Evolutionary conservation across 2,329 filamentous ascomycete species (phyloP), one percentile per base, ranked within the genome.

Genomic region (Didymella sp.): DNA sequence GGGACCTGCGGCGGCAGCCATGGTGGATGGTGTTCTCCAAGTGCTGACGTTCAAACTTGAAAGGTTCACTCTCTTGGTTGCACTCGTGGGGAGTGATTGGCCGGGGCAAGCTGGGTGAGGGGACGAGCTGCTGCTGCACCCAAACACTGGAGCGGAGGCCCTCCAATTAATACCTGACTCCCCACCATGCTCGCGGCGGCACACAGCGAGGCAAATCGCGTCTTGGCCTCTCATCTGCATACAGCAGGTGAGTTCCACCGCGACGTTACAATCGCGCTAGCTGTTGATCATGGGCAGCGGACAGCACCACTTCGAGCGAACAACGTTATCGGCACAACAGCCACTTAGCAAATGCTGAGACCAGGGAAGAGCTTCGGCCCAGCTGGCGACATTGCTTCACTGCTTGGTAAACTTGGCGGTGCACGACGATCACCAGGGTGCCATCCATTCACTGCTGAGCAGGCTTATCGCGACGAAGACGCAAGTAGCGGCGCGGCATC

Each of bases 381-480:
- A 66, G 58, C 56, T 52, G 53, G 48, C 64, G 56, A 63, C 61
- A 66, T 60, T 68, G 66, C 67, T 66, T 70, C 61, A 54, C 37
- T 42, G 61, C 70, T 72, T 70, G 69, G 69, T 69, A 59, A 17
- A 59, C 70, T 72, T 70, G 69, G 69, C 70, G 31, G 17, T 12
- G 40, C 33, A 53, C 33, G 45, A 57, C 47, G 67, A 68, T 68
- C 64, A 38, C 50, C 43, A 58, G 54, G 48, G 43, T 57, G 28
- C 13, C 43, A 42, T 30, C 54, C 49, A 57, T 57, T 57, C 48
- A 57, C 44, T 57, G 54, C 54, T 57, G 37, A n/a, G 48, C 54
- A 57, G 48, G 54, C 54, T 57, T 57, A 57, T 57, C 54, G 38
- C 43, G 21, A 33, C 37, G 48, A 52, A 52, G 54, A 51, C 24